Percentiles rank a stretch among this genome's conserved stretches.
Conservation (phyloP, 352 stramenopile species). For the Halophytophthora polymorphica region DNA sequence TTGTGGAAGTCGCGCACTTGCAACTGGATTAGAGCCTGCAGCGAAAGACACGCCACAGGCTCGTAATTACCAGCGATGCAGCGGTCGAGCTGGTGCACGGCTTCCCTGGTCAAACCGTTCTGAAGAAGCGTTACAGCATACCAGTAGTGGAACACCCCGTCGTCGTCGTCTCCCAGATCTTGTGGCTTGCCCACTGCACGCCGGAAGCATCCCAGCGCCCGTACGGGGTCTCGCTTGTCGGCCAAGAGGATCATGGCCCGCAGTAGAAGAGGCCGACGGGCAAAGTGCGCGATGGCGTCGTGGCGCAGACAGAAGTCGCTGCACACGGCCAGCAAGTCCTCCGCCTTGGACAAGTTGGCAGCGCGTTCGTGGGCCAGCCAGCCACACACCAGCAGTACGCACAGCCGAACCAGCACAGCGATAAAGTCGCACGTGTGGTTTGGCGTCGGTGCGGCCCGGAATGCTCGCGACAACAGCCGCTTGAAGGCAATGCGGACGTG, state of each 20-base stretch:
- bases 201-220: conserved; percentile 31
- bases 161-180: background rate
- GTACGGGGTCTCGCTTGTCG: conserved; percentile 18
- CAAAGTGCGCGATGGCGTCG: conserved; percentile 1
- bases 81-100: conserved; percentile 30
- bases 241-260: conserved; percentile 34
- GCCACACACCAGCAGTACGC: conserved; percentile 23
- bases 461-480: conserved; percentile 15
- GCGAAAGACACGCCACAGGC: conserved; percentile 41
- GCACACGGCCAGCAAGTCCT: conserved; percentile 23
- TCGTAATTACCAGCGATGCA: conserved; percentile 50
- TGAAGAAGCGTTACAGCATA: conserved; percentile 44
- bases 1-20: conserved; percentile 32
- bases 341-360: conserved; percentile 9
- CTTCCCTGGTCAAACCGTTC: conserved; percentile 14
- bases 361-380: conserved; percentile 33
- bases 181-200: conserved; percentile 7
- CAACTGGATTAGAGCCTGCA: conserved; percentile 46
- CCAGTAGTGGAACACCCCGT: conserved; percentile 50
- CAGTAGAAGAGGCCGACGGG: conserved; percentile 40
- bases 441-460: background rate
- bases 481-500: conserved; percentile 21
- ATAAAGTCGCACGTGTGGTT: conserved; percentile 2
- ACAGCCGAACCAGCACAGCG: conserved; percentile 18
- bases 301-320: conserved; percentile 14